These are phyloP conservation scores for Petrea volubilis DNA, from an alignment of 257 asterid genomes.

Conservation along the genomic window DNA sequence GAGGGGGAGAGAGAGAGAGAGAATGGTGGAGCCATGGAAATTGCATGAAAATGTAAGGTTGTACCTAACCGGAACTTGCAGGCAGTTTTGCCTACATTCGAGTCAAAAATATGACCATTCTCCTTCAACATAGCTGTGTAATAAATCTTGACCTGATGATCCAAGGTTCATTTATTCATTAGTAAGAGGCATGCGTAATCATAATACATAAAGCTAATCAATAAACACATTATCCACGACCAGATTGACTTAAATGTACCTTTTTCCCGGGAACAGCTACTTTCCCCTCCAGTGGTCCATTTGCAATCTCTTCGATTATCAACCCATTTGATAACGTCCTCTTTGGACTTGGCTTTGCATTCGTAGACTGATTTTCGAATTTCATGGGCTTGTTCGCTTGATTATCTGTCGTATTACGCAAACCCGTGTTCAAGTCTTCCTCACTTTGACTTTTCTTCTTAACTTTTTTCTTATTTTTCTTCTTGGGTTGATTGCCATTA, in stretches of 20 bases:
- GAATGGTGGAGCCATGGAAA: no score
- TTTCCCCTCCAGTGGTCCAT: constrained; percentile 66
- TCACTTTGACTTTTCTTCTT: constrained; percentile 40
- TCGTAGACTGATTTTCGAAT: constrained; percentile 26
- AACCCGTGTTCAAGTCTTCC: constrained; percentile 10
- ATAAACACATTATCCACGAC: constrained; percentile 8
- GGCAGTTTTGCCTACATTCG: constrained; percentile 52
- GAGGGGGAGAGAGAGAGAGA: neutral
- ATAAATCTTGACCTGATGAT: constrained; percentile 63
- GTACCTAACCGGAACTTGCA: constrained; percentile 71
- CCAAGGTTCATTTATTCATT: constrained; percentile 9
- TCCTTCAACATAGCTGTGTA: constrained; percentile 69
- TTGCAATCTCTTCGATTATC: constrained; percentile 64
- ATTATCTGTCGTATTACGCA: constrained; percentile 27
- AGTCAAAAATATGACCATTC: constrained; percentile 54
- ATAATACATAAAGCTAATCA: constrained; percentile 9
- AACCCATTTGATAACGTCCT: constrained; percentile 74
- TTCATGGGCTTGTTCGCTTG: constrained; percentile 24
- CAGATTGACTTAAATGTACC: constrained; percentile 39
- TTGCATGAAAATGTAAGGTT: neutral
- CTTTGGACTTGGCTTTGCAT: constrained; percentile 23
- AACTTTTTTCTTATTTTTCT: constrained; percentile 41
- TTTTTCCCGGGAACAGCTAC: constrained; percentile 64
- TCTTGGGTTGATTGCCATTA: constrained; percentile 38
- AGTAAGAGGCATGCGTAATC: neutral